These are phyloP conservation scores for Yarrowia keelungensis DNA, from an alignment of 805 yeast species.

Conservation along the genomic window DNA sequence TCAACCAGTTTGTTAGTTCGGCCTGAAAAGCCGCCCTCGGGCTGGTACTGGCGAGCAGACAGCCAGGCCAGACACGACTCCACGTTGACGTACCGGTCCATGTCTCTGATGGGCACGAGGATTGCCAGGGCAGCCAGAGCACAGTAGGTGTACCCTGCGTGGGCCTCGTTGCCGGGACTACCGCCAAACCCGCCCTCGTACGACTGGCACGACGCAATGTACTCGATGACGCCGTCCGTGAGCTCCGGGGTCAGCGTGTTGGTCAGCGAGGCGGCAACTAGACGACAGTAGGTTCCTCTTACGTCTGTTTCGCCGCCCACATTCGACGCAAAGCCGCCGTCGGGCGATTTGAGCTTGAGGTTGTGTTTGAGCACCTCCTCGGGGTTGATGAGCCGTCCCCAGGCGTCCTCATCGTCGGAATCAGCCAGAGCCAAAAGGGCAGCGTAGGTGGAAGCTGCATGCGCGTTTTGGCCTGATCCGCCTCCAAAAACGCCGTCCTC, in stretches of 20 bases:
- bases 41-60: slow-evolving; percentile 65
- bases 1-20: slow-evolving; percentile 93
- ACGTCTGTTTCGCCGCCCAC: slow-evolving; percentile 79
- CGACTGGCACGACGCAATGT: slow-evolving; percentile 77
- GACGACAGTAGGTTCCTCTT: slow-evolving; percentile 85
- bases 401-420: slow-evolving; percentile 53
- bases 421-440: slow-evolving; percentile 67
- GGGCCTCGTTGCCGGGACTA: slow-evolving; percentile 84
- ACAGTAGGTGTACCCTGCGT: slow-evolving; percentile 96
- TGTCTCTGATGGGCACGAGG: slow-evolving; percentile 52
- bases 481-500: slow-evolving; percentile 80
- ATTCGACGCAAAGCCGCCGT: slow-evolving; percentile 84
- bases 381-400: slow-evolving; percentile 56
- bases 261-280: slow-evolving; percentile 73
- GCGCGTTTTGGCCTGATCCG: slow-evolving; percentile 81
- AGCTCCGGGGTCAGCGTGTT: slow-evolving; percentile 69
- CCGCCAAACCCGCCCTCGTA: slow-evolving; percentile 97
- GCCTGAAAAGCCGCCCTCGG: slow-evolving; percentile 91
- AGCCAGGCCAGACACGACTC: slow-evolving; percentile 67
- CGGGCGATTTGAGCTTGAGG: slow-evolving; percentile 61
- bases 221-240: slow-evolving; percentile 58
- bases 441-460: slow-evolving; percentile 85
- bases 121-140: slow-evolving; percentile 70
- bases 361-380: slow-evolving; percentile 67
- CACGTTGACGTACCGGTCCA: slow-evolving; percentile 54